Base-by-base conservation (phyloP, 768 basidiomycete species). In the Hypholoma sublateritium region DNA sequence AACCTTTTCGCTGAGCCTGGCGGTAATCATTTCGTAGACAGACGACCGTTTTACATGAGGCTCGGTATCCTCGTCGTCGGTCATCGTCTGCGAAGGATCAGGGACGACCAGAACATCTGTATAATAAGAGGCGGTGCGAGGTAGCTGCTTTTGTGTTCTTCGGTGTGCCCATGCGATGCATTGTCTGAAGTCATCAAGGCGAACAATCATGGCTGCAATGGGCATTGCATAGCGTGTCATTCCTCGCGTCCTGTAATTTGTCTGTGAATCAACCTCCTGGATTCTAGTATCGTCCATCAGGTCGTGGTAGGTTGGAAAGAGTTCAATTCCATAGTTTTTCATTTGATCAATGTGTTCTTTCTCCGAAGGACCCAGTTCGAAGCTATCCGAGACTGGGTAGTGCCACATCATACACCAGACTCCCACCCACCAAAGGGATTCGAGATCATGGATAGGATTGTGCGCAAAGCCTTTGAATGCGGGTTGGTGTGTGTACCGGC, bases 391-490 rank as follows among this genome's bases (percentile, higher is more conserved):
- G 28, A 22, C 39, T 12, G 22, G 37, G 22, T 39, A 42, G 24
- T 21, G 17, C 39, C 39, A 53, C 51, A 42, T 53, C 8, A 25
- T 16, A 17, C 51, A 39, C 51, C 51, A 53, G 24, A 53, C 51
- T 12, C 37, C 51, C 0, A 42, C 39, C 51, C 51, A 53, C 51
- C 51, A 53, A 5, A 53, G 51, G 12, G 51, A 53, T 42, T 53
- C 51, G 19, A 53, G 51, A 36, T 53, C 51, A 34, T 53, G 51
- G 19, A 53, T 42, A 13, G 39, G 36, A 25, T 53, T 53, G 51
- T 39, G 37, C 22, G 25, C 21, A 21, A 53, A 21, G 5, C 13
- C 9, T 21, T 19, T 45, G 44, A 19, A 19, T 13, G 44, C 44
- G 6, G 13, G 24, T 3, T 19, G 12, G 21, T 45, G 24, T 13